Percentiles rank a stretch among this genome's conserved stretches.
phyloP scores from a whole-genome alignment of 345 rosid species.

The Sisymbrium irio region DNA sequence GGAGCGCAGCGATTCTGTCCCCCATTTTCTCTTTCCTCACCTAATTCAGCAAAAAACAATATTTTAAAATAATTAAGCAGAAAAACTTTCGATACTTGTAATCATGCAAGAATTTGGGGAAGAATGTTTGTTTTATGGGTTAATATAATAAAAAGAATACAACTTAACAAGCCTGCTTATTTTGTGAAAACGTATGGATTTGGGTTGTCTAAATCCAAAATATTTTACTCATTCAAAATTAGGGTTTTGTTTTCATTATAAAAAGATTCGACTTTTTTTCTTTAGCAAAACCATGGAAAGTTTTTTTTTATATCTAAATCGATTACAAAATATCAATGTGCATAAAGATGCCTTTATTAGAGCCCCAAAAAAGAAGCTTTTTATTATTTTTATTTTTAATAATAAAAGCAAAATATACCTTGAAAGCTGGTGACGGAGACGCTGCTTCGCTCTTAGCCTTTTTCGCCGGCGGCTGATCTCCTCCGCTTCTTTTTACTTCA shows the following conservation, averaged over 20 bases:
- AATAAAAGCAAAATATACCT: conserved; percentile 49
- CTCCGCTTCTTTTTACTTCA: conserved; percentile 77
- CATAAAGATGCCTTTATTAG: conserved; percentile 30
- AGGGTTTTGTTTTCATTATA: conserved; percentile 13
- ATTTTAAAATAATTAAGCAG: not conserved
- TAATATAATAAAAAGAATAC: not conserved
- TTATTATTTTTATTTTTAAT: conserved; percentile 7
- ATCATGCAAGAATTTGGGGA: conserved; percentile 14
- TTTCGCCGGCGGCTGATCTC: conserved; percentile 55
- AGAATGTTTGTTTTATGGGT: conserved; percentile 24
- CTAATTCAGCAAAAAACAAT: conserved; percentile 42
- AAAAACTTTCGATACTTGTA: not conserved
- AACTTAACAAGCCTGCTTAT: not conserved
- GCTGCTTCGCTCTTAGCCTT: conserved; percentile 73
- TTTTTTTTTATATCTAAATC: not conserved
- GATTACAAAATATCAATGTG: conserved; percentile 12
- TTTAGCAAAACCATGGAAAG: conserved; percentile 21
- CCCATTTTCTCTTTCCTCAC: conserved; percentile 99
- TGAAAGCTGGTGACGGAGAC: conserved; percentile 81
- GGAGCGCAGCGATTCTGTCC: conserved; percentile 99
- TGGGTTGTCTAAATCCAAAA: not conserved
- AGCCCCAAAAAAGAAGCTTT: conserved; percentile 28
- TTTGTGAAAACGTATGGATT: not conserved
- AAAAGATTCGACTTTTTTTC: conserved; percentile 3
- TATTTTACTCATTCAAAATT: not conserved